Conservation (phyloP, 768 basidiomycete species). For the Mycena filopes region DNA sequence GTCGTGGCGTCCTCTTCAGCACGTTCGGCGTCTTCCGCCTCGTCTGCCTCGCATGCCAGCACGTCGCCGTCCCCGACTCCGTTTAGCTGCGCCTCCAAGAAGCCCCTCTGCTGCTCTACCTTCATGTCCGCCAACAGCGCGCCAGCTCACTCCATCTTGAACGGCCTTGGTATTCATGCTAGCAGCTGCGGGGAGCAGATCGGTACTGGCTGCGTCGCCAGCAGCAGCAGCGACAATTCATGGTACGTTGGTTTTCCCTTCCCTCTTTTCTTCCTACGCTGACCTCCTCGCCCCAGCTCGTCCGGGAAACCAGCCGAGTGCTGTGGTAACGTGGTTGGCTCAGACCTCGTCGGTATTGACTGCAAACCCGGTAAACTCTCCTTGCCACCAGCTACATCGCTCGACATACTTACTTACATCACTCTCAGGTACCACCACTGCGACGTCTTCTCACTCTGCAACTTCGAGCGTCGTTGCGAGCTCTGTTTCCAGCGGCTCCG, state of each 20-base stretch:
- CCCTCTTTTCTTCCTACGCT: not conserved
- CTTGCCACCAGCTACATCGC: too few relatives aligned
- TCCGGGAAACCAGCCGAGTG: constrained; percentile 2
- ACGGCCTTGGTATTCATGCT: not conserved
- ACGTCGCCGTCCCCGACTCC: not conserved
- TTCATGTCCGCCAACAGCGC: not conserved
- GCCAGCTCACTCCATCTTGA: not conserved
- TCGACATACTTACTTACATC: too few relatives aligned
- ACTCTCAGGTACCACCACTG: too few relatives aligned
- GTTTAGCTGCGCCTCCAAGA: constrained; percentile 1
- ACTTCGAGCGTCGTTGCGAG: too few relatives aligned
- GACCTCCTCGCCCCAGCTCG: too few relatives aligned
- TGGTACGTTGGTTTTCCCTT: not conserved
- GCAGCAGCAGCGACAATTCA: not conserved
- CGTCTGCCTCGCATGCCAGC: too few relatives aligned
- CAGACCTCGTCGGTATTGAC: constrained; percentile 3
- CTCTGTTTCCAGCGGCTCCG: too few relatives aligned
- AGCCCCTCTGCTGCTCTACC: constrained; percentile 15
- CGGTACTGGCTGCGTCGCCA: constrained; percentile 3
- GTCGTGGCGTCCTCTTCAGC: too few relatives aligned
- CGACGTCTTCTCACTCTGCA: too few relatives aligned
- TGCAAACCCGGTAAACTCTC: too few relatives aligned
- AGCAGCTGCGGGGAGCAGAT: constrained; percentile 17
- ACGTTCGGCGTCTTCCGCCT: too few relatives aligned
- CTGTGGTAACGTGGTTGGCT: constrained; percentile 12